Conservation (phyloP, 1,284 basidiomycete genomes). For the Cyathus pygmaeus region DNA sequence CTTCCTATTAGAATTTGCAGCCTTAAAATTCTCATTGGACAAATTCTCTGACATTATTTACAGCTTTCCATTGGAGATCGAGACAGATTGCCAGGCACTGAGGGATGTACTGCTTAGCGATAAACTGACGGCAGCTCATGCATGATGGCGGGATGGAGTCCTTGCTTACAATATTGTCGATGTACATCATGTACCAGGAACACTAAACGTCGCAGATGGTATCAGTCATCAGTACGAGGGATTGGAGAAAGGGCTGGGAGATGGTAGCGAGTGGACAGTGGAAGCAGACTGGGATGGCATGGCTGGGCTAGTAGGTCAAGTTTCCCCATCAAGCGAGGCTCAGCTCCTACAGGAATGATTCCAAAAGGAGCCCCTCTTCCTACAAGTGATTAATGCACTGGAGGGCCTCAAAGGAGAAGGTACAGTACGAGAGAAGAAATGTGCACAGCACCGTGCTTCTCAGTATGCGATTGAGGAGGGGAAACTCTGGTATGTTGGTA, state of each 20-base stretch:
- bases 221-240: conserved; percentile 28
- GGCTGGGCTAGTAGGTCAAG: conserved; percentile 33
- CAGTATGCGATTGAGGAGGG: conserved; percentile 42
- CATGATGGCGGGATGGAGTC: conserved; percentile 37
- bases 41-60: conserved; percentile 38
- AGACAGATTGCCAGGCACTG: conserved; percentile 44
- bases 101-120: conserved; percentile 23
- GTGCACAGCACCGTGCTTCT: conserved; percentile 33
- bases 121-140: conserved; percentile 34
- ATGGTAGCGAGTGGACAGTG: conserved; percentile 45
- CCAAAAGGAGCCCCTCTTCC: conserved; percentile 31
- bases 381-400: conserved; percentile 38
- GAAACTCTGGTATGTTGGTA: conserved; percentile 41
- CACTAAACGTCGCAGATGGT: conserved; percentile 32
- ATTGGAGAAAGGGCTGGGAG: conserved; percentile 13
- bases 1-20: conserved; percentile 43
- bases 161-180: conserved; percentile 33
- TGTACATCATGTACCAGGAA: conserved; percentile 32
- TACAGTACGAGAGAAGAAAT: conserved; percentile 8
- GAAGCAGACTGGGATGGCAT: conserved; percentile 38
- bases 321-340: neutral
- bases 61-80: conserved; percentile 36
- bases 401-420: conserved; percentile 14
- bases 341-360: conserved; percentile 29
- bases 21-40: conserved; percentile 38